phyloP scores from a whole-genome alignment of 139 green algal genomes.

The Chlamydomonas schloesseri region DNA sequence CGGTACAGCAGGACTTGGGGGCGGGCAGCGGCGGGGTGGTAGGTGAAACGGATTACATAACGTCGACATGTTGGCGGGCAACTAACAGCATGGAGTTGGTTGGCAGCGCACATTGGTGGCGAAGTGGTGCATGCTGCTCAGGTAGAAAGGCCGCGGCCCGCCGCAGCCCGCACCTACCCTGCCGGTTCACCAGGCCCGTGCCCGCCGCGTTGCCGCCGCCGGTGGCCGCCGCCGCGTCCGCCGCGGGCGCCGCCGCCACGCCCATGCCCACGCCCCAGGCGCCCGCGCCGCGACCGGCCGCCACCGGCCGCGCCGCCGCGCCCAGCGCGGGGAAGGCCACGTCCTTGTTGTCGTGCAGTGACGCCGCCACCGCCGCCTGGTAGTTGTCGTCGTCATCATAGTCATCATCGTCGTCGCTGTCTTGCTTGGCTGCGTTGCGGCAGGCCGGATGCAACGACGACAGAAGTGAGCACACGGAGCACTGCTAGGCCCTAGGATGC shows the following conservation, averaged over 20 bases:
- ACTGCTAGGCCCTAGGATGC: background rate
- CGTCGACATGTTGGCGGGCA: background rate
- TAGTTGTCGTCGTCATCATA: background rate
- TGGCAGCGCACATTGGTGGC: background rate
- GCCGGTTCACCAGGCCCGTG: constrained; percentile 70
- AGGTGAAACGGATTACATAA: no score
- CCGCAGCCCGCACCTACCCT: background rate
- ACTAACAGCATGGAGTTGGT: background rate
- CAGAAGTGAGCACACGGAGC: background rate
- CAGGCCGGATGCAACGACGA: background rate
- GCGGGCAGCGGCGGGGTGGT: background rate
- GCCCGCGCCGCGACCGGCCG: background rate
- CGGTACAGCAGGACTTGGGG: no score
- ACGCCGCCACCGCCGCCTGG: background rate
- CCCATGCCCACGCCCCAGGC: background rate
- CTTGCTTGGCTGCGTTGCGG: background rate
- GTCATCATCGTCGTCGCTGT: background rate
- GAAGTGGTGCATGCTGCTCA: no score
- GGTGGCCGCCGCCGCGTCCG: no score
- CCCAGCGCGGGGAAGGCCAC: constrained; percentile 10
- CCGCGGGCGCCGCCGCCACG: background rate
- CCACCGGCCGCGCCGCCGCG: background rate
- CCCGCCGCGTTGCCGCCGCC: background rate
- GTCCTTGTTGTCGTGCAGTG: background rate
- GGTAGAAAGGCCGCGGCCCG: no score